phyloP scores from a whole-genome alignment of 495 filamentous ascomycete species.

The Lasiosphaeria ovina region DNA sequence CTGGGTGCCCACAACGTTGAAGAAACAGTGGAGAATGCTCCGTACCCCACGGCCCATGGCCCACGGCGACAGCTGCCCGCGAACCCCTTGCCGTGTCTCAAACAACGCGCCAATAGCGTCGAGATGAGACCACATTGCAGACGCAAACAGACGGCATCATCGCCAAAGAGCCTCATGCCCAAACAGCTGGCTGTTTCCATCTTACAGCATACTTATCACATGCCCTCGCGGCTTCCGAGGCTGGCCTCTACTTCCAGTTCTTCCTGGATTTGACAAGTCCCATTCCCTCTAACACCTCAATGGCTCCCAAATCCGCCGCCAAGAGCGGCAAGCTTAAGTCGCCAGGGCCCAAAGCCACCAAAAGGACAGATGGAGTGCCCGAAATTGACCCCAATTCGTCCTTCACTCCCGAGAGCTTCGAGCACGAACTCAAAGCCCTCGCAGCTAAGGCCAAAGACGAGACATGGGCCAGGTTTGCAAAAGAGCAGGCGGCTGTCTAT shows the following conservation, averaged over 20 bases:
- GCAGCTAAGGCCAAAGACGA: constrained; percentile 51
- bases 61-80: neutral
- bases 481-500: constrained; percentile 41
- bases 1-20: neutral
- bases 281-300: neutral
- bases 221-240: neutral
- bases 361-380: neutral
- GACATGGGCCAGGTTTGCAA: constrained; percentile 35
- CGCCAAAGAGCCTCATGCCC: constrained; percentile 4
- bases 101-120: constrained; percentile 14
- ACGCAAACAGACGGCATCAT: constrained; percentile 1
- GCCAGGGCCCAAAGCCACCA: neutral
- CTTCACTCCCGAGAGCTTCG: constrained; percentile 48
- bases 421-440: constrained; percentile 48
- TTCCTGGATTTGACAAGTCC: neutral
- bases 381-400: constrained; percentile 25
- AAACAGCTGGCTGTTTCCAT: constrained; percentile 19
- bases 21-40: neutral
- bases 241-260: constrained; percentile 1
- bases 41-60: too few relatives aligned
- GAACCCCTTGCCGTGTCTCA: constrained; percentile 15
- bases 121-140: constrained; percentile 22
- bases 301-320: constrained; percentile 11
- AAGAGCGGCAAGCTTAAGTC: neutral
- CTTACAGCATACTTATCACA: neutral